A percentile compares a stretch with the other conserved stretches of the same genome.
phyloP scores from a whole-genome alignment of 169 alveolate species.

The Cryptosporidium tyzzeri region DNA sequence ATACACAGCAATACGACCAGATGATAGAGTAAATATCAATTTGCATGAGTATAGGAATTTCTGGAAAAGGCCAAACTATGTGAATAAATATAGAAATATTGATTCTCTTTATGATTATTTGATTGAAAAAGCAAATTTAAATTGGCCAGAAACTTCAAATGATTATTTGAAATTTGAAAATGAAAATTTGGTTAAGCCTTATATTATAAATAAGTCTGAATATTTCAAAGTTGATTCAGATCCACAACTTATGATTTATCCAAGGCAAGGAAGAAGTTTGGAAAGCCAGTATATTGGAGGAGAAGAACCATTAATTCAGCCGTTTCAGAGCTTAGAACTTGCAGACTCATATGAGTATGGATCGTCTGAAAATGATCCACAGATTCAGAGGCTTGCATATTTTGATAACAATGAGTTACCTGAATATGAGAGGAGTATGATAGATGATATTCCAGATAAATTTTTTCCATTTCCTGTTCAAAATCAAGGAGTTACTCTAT shows the following conservation, averaged over 20 bases:
- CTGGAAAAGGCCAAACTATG: conserved; percentile 59
- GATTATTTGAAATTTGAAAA: conserved; percentile 16
- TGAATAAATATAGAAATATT: conserved; percentile 6
- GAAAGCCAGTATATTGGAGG: neutral
- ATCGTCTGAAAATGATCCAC: conserved; percentile 14
- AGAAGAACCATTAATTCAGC: conserved; percentile 25
- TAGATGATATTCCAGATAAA: neutral
- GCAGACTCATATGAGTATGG: conserved; percentile 15
- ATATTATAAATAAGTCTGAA: neutral
- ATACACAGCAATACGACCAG: conserved; percentile 48
- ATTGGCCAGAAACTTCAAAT: conserved; percentile 43
- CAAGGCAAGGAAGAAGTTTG: neutral
- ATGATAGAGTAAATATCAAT: conserved; percentile 36
- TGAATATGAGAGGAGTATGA: conserved; percentile 25
- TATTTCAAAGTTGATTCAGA: neutral
- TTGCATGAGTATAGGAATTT: conserved; percentile 36
- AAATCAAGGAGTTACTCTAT: neutral
- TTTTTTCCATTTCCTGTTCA: conserved; percentile 16
- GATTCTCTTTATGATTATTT: conserved; percentile 4
- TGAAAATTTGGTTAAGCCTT: neutral
- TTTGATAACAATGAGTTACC: conserved; percentile 33
- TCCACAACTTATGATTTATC: neutral
- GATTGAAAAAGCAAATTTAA: conserved; percentile 1
- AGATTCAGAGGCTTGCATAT: conserved; percentile 50
- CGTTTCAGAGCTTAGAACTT: conserved; percentile 5